These are phyloP conservation scores for Lipomyces yamadae DNA, from an alignment of 805 yeast species.

Conservation along the genomic window DNA sequence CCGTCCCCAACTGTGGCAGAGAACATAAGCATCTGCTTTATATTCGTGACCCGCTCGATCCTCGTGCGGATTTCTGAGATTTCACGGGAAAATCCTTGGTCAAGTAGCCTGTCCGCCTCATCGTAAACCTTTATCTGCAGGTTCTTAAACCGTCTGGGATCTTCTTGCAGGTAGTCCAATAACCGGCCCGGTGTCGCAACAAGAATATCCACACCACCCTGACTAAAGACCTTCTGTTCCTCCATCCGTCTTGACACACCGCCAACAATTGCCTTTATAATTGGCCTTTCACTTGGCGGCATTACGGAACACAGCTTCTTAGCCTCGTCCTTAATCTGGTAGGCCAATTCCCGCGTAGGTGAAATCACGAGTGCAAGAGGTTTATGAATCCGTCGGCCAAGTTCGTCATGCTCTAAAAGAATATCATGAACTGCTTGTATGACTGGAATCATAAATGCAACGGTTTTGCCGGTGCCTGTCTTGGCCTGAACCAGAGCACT, in stretches of 20 bases:
- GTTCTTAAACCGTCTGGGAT: constrained; percentile 49
- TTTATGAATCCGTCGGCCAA: constrained; percentile 30
- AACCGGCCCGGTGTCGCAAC: constrained; percentile 98
- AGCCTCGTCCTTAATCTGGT: constrained; percentile 62
- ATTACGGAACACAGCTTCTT: neutral
- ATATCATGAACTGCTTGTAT: constrained; percentile 69
- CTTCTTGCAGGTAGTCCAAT: constrained; percentile 65
- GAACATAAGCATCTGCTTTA: constrained; percentile 69
- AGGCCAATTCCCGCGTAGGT: constrained; percentile 94
- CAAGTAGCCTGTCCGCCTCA: constrained; percentile 89
- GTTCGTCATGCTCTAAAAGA: constrained; percentile 16
- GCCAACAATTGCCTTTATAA: constrained; percentile 23
- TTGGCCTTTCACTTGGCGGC: neutral
- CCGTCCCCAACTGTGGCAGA: constrained; percentile 84
- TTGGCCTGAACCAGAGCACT: constrained; percentile 93
- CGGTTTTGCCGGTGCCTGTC: constrained; percentile 97
- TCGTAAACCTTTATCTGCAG: constrained; percentile 76
- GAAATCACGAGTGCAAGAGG: constrained; percentile 76
- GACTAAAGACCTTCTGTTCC: constrained; percentile 41
- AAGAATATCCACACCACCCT: constrained; percentile 83
- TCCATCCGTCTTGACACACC: constrained; percentile 15
- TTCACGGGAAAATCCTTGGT: constrained; percentile 75
- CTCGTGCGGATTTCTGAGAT: constrained; percentile 60
- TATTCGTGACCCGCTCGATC: constrained; percentile 49
- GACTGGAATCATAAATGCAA: constrained; percentile 84